These are phyloP conservation scores for Flaveria robusta DNA, from an alignment of 129 eudicot species.

Conservation along the genomic window DNA sequence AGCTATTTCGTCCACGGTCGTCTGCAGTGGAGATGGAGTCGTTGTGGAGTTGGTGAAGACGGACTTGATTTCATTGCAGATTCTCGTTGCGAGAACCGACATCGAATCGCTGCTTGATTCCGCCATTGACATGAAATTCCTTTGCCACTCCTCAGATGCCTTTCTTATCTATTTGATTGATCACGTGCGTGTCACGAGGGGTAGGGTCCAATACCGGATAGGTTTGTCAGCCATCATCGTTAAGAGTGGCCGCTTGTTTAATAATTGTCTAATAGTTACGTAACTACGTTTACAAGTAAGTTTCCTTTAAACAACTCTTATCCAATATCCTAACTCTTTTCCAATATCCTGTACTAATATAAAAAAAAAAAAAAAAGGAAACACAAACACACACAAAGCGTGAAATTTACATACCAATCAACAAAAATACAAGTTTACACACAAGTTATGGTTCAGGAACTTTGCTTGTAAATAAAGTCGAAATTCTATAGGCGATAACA, in stretches of 20 bases:
- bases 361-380: too few species aligned
- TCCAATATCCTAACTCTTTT: too few species aligned
- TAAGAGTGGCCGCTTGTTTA: too few species aligned
- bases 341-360: too few species aligned
- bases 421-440: not conserved
- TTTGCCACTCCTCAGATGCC: too few species aligned
- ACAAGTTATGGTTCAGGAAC: not conserved
- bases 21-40: slow-evolving; percentile 50
- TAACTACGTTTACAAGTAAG: too few species aligned
- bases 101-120: slow-evolving; percentile 28
- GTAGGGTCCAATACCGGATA: too few species aligned
- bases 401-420: not conserved
- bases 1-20: slow-evolving; percentile 57
- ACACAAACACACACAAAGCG: not conserved
- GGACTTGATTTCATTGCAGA: slow-evolving; percentile 64
- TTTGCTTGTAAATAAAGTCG: not conserved
- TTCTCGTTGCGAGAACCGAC: slow-evolving; percentile 55
- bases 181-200: slow-evolving; percentile 38
- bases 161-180: slow-evolving; percentile 17
- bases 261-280: too few species aligned
- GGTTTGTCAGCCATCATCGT: too few species aligned
- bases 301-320: too few species aligned
- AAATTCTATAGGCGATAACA: not conserved
- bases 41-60: slow-evolving; percentile 55
- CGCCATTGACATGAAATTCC: slow-evolving; percentile 29